phyloP scores from a whole-genome alignment of 257 asterid genomes.

The Cruciata laevipes region DNA sequence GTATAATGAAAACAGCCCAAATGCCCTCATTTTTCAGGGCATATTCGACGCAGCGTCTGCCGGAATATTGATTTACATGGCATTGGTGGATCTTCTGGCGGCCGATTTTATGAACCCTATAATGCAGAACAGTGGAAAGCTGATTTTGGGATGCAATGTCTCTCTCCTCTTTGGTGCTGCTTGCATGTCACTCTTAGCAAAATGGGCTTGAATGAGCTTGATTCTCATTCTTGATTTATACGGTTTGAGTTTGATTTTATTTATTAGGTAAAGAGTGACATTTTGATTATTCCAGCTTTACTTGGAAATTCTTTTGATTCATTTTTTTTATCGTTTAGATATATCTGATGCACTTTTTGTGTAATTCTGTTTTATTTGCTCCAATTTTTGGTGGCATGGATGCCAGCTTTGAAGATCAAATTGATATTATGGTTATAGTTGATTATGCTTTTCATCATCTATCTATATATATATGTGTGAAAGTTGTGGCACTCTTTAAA shows the following conservation, averaged over 20 bases:
- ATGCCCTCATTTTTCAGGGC: constrained; percentile 21
- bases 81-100: constrained; percentile 25
- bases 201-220: constrained; percentile 29
- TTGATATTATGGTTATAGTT: too few species aligned
- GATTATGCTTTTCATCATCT: too few species aligned
- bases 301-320: background rate
- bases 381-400: background rate
- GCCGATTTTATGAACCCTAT: constrained; percentile 24
- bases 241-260: background rate
- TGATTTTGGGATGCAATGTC: background rate
- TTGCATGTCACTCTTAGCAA: constrained; percentile 6
- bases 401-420: background rate
- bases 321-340: too few species aligned
- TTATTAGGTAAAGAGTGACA: background rate
- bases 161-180: constrained; percentile 7
- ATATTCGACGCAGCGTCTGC: constrained; percentile 24
- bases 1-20: constrained; percentile 12
- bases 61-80: constrained; percentile 28
- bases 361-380: background rate
- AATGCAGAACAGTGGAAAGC: constrained; percentile 13
- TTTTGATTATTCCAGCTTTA: background rate
- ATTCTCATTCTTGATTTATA: too few species aligned
- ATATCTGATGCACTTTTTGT: background rate
- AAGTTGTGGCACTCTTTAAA: too few species aligned
- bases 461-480: too few species aligned